phyloP scores from a whole-genome alignment of 2,329 filamentous ascomycete genomes.

The Fusarium duplospermum region DNA sequence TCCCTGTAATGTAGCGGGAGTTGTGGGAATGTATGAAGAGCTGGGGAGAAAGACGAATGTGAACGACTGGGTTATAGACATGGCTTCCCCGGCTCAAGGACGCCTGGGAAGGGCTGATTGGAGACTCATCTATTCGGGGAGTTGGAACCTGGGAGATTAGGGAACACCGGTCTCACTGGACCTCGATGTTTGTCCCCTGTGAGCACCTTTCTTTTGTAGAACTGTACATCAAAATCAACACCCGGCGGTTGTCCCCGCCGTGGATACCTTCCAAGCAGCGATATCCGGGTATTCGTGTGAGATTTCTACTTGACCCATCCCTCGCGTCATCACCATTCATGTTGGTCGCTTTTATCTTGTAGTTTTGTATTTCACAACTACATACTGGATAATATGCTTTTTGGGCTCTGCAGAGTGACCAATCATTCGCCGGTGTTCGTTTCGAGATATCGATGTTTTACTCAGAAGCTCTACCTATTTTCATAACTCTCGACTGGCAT shows the following conservation, averaged over 20 bases:
- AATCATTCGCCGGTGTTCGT: not conserved
- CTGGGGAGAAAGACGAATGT: conserved; percentile 32
- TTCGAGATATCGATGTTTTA: not conserved
- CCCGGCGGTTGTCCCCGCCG: conserved; percentile 25
- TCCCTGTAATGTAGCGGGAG: conserved; percentile 21
- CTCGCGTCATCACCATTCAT: not conserved
- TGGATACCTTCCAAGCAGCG: conserved; percentile 32
- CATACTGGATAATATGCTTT: not conserved
- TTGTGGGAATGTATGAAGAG: conserved; percentile 23
- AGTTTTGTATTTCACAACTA: not conserved
- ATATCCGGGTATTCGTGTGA: conserved; percentile 15
- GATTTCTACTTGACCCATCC: not conserved
- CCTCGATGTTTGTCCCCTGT: conserved; percentile 42
- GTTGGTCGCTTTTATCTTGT: not conserved
- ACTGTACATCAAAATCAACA: conserved; percentile 48
- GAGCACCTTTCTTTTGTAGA: conserved; percentile 49
- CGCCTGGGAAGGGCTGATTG: conserved; percentile 38
- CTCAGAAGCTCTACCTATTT: not conserved
- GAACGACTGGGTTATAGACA: conserved; percentile 40
- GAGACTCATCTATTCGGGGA: conserved; percentile 37
- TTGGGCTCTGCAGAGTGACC: not conserved
- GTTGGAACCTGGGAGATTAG: conserved; percentile 37
- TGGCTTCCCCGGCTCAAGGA: conserved; percentile 31
- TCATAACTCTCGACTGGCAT: not conserved
- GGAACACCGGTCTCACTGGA: conserved; percentile 36